Base-by-base conservation (phyloP, 805 yeast species). In the Tetrapisispora nanseiensis region DNA sequence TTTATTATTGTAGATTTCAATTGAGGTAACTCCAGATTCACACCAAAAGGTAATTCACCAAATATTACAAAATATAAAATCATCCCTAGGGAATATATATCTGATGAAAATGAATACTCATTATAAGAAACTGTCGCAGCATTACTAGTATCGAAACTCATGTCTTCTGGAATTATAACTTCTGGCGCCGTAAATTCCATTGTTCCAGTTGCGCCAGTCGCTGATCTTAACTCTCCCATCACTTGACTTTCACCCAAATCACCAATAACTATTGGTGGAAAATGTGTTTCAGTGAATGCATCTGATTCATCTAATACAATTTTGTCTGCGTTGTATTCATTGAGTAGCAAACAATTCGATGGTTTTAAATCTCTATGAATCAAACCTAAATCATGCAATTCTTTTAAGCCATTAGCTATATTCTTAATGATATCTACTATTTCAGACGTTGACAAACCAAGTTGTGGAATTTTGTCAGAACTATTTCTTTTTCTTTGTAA, bases 341-440 rank as follows among this genome's bases (percentile, higher is more conserved):
- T 49, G 2, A 67, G 43, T 38, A 87, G 62, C 22, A 87, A 66
- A 62, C 95, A 86, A 53, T 87, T 87, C 1, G 95, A 83, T 0
- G 96, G 96, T 52, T 87, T 87, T 47, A 87, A 67, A 59, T 87
- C 96, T 24, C 96, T 69, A 55, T 87, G 96, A n/a, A 87, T 73
- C 24, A 86, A 78, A 23, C 86, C 86, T 44, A 77, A 74, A 8
- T 67, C 65, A 56, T 87, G 96, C 42, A 87, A 65, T 55, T 82
- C 82, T 33, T 70, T 62, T 11, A 87, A 78, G 0, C 95, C 96
- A 27, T 68, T 67, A 0, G 77, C 72, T 1, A 86, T 74, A 56
- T 86, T 94, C 36, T 59, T 67, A 52, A 85, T 75, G 41, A 84
- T 77, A 37, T 77, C 71, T 54, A 76, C 67, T n/a, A 86, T 79